Evolutionary conservation across 2,329 filamentous ascomycete species (phyloP).

Genomic region (Alternaria viburni): DNA sequence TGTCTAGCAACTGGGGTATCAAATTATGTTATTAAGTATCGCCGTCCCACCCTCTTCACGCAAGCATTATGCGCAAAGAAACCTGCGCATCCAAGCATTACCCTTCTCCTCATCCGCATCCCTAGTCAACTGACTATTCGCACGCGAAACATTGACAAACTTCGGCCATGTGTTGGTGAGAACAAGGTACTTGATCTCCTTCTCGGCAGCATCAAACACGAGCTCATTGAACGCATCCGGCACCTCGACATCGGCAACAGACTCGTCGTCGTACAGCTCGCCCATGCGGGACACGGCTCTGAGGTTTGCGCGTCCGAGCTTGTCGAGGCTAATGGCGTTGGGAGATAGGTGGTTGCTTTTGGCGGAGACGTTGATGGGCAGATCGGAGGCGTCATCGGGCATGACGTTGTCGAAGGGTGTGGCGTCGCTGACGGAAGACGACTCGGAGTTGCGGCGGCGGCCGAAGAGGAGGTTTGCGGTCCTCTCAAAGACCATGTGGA

Average conservation of each 20-base stretch:
- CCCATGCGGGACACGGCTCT: slow-evolving; percentile 32
- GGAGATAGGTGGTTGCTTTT: slow-evolving; percentile 2
- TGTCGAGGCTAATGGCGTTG: slow-evolving; percentile 27
- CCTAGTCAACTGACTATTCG: slow-evolving; percentile 24
- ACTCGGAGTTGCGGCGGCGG: slow-evolving; percentile 21
- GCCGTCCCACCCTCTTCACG: background rate
- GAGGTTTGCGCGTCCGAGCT: slow-evolving; percentile 38
- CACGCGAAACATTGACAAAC: slow-evolving; percentile 38
- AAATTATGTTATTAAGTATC: background rate
- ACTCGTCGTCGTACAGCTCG: slow-evolving; percentile 23
- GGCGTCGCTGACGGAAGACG: slow-evolving; percentile 25
- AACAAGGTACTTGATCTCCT: slow-evolving; percentile 45
- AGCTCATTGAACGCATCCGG: slow-evolving; percentile 35
- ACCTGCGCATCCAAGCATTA: slow-evolving; percentile 8
- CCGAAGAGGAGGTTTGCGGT: slow-evolving; percentile 30
- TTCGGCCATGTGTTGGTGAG: slow-evolving; percentile 48
- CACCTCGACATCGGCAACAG: slow-evolving; percentile 23
- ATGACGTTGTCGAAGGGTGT: slow-evolving; percentile 38
- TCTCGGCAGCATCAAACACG: slow-evolving; percentile 40
- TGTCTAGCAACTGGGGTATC: background rate
- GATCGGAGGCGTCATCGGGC: slow-evolving; percentile 15
- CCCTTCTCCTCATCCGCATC: slow-evolving; percentile 22
- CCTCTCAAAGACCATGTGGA: slow-evolving; percentile 35
- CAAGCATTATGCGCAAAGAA: slow-evolving; percentile 9
- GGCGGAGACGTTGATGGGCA: slow-evolving; percentile 21